These are phyloP conservation scores for Arthroderma sp. DNA, from an alignment of 2,329 filamentous ascomycete species.

Conservation along the genomic window DNA sequence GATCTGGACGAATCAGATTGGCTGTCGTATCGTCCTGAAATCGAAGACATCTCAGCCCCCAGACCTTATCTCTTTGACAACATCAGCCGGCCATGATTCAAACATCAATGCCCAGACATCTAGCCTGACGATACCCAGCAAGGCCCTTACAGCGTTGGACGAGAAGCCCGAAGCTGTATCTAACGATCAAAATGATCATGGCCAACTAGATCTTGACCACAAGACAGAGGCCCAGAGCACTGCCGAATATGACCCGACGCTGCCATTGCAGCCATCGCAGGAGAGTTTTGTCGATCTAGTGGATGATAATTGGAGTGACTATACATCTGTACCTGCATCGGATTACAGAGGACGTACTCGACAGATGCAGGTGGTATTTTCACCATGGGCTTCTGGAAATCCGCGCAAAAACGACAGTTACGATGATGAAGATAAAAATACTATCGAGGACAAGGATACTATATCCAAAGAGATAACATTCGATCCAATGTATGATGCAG, in stretches of 20 bases:
- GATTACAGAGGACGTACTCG: background rate
- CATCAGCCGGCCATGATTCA: background rate
- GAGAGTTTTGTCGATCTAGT: background rate
- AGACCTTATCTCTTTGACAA: background rate
- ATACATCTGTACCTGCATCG: background rate
- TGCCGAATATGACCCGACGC: background rate
- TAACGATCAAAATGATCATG: background rate
- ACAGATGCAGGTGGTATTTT: conserved; percentile 78
- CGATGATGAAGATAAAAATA: background rate
- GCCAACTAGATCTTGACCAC: background rate
- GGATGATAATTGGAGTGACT: background rate
- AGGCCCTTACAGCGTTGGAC: background rate
- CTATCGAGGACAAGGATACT: background rate
- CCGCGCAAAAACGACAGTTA: background rate
- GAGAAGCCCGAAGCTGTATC: background rate
- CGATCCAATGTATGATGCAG: conserved; percentile 6
- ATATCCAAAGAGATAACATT: background rate
- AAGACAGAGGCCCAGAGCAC: background rate
- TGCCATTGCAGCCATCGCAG: background rate
- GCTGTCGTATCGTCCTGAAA: conserved; percentile 70
- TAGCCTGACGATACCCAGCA: background rate
- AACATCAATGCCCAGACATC: background rate
- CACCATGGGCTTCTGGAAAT: conserved; percentile 53
- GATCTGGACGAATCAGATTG: conserved; percentile 83
- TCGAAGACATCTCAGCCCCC: conserved; percentile 9